Percentiles rank a stretch among this genome's conserved stretches.
phyloP scores from a whole-genome alignment of 2,329 filamentous ascomycete species.

The Aspergillus nomiae region DNA sequence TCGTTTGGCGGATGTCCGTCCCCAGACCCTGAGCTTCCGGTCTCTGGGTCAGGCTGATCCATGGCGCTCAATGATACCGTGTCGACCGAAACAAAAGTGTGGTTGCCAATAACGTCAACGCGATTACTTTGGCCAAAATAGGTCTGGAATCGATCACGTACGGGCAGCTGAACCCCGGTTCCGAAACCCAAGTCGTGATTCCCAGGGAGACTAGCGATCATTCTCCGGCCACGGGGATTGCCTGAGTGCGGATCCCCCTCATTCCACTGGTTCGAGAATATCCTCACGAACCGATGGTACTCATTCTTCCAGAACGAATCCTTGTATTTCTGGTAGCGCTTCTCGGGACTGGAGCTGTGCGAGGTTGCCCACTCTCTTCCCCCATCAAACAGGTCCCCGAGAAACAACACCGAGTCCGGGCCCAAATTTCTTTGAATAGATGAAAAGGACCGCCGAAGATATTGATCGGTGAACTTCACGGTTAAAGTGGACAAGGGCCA shows the following conservation, averaged over 20 bases:
- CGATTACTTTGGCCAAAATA: slow-evolving; percentile 92
- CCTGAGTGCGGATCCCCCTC: slow-evolving; percentile 57
- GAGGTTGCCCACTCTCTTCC: slow-evolving; percentile 89
- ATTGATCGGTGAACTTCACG: slow-evolving; percentile 80
- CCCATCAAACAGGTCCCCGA: slow-evolving; percentile 94
- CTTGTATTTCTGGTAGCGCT: slow-evolving; percentile 74
- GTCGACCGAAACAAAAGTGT: slow-evolving; percentile 92
- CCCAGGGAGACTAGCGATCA: slow-evolving; percentile 84
- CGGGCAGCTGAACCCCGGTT: slow-evolving; percentile 75
- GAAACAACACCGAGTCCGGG: slow-evolving; percentile 87
- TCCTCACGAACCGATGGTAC: slow-evolving; percentile 79
- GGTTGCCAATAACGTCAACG: slow-evolving; percentile 89
- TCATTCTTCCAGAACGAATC: slow-evolving; percentile 84
- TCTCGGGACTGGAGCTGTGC: slow-evolving; percentile 61
- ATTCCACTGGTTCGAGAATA: slow-evolving; percentile 76
- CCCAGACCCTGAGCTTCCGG: slow-evolving; percentile 48
- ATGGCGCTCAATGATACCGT: slow-evolving; percentile 81
- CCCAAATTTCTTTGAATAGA: slow-evolving; percentile 72
- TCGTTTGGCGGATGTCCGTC: slow-evolving; percentile 55
- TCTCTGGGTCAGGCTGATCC: slow-evolving; percentile 55
- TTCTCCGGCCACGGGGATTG: slow-evolving; percentile 69
- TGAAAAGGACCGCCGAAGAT: slow-evolving; percentile 80
- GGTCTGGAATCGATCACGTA: slow-evolving; percentile 79
- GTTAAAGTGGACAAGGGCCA: slow-evolving; percentile 71
- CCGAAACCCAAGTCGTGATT: slow-evolving; percentile 97